phyloP scores from a whole-genome alignment of 139 green algal species.

The Ulvella scutata region DNA sequence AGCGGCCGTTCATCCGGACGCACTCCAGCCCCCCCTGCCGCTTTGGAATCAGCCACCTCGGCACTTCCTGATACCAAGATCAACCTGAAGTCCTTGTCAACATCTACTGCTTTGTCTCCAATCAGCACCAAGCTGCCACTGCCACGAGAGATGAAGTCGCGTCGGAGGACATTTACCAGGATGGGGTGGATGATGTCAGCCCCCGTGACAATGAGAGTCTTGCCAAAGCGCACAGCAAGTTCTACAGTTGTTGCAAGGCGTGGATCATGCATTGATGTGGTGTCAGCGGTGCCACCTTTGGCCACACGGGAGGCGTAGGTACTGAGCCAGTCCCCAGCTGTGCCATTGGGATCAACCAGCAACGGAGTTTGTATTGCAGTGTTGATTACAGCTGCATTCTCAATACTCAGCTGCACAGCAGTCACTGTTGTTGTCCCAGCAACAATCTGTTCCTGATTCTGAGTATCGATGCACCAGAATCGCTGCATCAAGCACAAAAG shows the following conservation, averaged over 20 bases:
- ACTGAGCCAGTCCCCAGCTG: slow-evolving; percentile 48
- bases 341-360: slow-evolving; percentile 56
- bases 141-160: slow-evolving; percentile 37
- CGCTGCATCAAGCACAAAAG: too few relatives aligned
- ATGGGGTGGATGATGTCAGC: slow-evolving; percentile 29
- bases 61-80: slow-evolving; percentile 42
- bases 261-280: slow-evolving; percentile 38
- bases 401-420: slow-evolving; percentile 22
- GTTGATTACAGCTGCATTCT: slow-evolving; percentile 58
- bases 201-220: slow-evolving; percentile 36
- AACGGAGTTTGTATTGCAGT: slow-evolving; percentile 30
- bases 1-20: slow-evolving; percentile 11
- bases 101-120: slow-evolving; percentile 55
- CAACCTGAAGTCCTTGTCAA: slow-evolving; percentile 54
- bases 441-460: too few relatives aligned
- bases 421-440: not conserved
- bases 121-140: slow-evolving; percentile 19
- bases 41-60: not conserved
- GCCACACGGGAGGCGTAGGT: slow-evolving; percentile 17
- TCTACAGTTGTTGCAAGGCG: slow-evolving; percentile 57
- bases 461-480: too few relatives aligned
- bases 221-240: slow-evolving; percentile 68
- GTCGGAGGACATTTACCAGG: slow-evolving; percentile 45
- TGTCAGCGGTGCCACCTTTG: slow-evolving; percentile 15
- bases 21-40: too few relatives aligned